Conservation (phyloP, 2,329 filamentous ascomycete species). For the Thermothelomyces thermophilus region DNA sequence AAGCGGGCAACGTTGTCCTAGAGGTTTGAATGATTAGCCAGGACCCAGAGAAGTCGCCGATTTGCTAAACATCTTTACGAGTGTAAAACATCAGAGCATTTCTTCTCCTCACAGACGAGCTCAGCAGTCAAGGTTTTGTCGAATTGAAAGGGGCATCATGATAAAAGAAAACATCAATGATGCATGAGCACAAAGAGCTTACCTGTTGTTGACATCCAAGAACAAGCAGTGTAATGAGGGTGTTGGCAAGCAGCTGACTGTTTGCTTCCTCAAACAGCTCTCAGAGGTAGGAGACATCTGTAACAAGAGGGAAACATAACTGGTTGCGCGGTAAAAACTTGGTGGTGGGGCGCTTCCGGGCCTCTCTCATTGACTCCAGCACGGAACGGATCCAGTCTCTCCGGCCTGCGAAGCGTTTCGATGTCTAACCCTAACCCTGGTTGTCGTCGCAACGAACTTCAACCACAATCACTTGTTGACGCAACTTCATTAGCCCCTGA, state of each 20-base stretch:
- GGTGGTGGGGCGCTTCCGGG: no score
- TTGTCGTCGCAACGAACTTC: constrained; percentile 7
- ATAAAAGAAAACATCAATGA: not conserved
- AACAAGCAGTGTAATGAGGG: no score
- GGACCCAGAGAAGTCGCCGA: not conserved
- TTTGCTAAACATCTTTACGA: no score
- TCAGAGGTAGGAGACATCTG: no score
- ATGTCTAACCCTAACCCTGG: constrained; percentile 8
- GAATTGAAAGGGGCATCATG: constrained; percentile 23
- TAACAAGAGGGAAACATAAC: no score
- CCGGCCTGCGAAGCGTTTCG: not conserved
- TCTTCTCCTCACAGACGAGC: constrained; percentile 22
- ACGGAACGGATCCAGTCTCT: not conserved
- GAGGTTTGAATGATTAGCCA: not conserved
- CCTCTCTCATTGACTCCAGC: no score
- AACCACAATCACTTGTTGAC: not conserved
- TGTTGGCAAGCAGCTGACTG: not conserved
- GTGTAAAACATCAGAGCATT: constrained; percentile 5
- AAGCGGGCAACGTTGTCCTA: no score
- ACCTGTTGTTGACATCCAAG: not conserved
- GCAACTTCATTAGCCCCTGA: constrained; percentile 7
- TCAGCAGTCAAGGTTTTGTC: constrained; percentile 29
- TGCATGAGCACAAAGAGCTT: not conserved
- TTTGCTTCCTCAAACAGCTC: no score
- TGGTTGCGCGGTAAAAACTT: not conserved